Percentiles rank a stretch among this genome's conserved stretches.
These are phyloP conservation scores for Gillenia trifoliata DNA, from an alignment of 306 rosid species.

Conservation along the genomic window DNA sequence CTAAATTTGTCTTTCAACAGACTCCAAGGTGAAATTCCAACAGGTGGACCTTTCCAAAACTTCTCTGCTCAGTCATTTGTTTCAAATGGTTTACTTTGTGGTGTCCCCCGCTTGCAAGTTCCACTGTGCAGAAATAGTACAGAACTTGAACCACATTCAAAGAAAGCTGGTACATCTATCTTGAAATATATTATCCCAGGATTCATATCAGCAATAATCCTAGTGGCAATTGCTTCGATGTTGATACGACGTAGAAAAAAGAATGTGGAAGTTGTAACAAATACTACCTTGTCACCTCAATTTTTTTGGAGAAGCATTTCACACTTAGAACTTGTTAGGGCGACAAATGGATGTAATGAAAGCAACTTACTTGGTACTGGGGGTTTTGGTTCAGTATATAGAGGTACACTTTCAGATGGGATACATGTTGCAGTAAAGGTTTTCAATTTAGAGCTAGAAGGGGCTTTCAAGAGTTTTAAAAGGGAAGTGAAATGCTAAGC, in stretches of 20 bases:
- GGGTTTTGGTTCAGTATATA: constrained; percentile 10
- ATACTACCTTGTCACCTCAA: background rate
- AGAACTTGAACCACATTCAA: background rate
- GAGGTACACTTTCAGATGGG: constrained; percentile 17
- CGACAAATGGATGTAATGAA: constrained; percentile 9
- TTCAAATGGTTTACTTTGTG: constrained; percentile 21
- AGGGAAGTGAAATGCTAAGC: background rate
- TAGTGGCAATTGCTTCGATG: background rate
- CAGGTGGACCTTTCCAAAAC: constrained; percentile 8
- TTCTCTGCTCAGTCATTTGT: constrained; percentile 21
- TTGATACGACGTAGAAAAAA: background rate
- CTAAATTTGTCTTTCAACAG: too few species aligned
- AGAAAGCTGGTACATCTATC: background rate
- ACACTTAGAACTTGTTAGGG: constrained; percentile 7
- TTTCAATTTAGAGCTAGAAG: constrained; percentile 4
- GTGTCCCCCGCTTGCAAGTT: constrained; percentile 2
- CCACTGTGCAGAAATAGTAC: constrained; percentile 4
- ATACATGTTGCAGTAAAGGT: constrained; percentile 15
- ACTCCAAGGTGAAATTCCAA: constrained; percentile 28
- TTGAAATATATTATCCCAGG: background rate
- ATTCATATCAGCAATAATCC: background rate
- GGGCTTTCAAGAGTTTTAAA: background rate
- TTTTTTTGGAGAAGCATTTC: constrained; percentile 14
- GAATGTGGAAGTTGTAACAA: background rate
- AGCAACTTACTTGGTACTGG: background rate